phyloP scores from a whole-genome alignment of 78 protist species.

The Acrasis kona region DNA sequence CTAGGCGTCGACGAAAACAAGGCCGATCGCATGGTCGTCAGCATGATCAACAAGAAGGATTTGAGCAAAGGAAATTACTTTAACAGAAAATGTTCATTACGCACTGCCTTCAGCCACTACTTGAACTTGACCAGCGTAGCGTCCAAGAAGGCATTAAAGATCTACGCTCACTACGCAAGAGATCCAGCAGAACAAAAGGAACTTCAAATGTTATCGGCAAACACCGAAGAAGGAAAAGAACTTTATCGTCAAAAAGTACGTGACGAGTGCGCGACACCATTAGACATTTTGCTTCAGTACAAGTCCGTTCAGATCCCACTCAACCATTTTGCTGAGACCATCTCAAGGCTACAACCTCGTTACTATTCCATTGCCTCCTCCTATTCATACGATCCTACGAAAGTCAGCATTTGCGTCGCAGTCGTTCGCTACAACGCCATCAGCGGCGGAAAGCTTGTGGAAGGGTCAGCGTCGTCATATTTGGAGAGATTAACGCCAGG shows the following conservation, averaged over 20 bases:
- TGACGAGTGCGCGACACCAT: neutral
- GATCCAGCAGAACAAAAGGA: conserved; percentile 5
- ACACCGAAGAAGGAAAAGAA: conserved; percentile 14
- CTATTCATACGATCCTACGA: conserved; percentile 2
- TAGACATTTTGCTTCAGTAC: conserved; percentile 33
- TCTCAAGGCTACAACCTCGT: conserved; percentile 75
- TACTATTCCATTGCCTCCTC: conserved; percentile 84
- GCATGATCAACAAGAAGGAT: neutral
- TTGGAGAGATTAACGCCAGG: conserved; percentile 15
- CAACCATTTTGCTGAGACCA: conserved; percentile 56
- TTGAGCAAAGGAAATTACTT: neutral
- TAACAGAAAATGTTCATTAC: neutral
- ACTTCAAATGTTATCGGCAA: neutral
- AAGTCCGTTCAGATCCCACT: conserved; percentile 42
- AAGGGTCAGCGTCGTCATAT: conserved; percentile 71
- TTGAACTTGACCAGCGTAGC: neutral
- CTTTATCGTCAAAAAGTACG: neutral
- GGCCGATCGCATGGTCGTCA: neutral
- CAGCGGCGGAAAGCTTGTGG: conserved; percentile 22
- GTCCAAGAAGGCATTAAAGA: neutral
- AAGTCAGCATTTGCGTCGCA: conserved; percentile 53
- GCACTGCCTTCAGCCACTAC: conserved; percentile 14
- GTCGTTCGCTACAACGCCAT: conserved; percentile 40
- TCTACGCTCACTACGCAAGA: neutral
- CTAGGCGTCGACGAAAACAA: conserved; percentile 18